Conservation (phyloP, 2,329 filamentous ascomycete species). For the Phialophora macrospora region DNA sequence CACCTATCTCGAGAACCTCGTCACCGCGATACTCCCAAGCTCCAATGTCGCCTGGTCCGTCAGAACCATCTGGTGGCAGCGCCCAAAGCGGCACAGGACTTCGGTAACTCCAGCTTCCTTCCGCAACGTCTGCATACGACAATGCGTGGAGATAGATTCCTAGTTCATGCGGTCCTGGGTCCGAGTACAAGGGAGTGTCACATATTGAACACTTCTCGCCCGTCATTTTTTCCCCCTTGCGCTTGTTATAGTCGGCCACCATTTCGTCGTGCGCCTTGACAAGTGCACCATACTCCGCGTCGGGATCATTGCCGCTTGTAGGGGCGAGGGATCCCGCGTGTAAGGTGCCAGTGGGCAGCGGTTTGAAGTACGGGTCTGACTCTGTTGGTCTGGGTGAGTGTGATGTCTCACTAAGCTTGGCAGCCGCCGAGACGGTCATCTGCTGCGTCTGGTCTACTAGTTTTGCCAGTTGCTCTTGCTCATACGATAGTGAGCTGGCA, state of each 20-base stretch:
- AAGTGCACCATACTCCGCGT: conserved; percentile 33
- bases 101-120: conserved; percentile 81
- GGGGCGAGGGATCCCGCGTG: conserved; percentile 39
- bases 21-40: conserved; percentile 48
- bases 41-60: conserved; percentile 71
- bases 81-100: conserved; percentile 87
- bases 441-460: conserved; percentile 38
- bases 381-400: neutral
- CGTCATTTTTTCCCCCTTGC: conserved; percentile 91
- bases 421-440: conserved; percentile 37
- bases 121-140: conserved; percentile 78
- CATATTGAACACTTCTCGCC: conserved; percentile 81
- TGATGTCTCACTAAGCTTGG: conserved; percentile 20
- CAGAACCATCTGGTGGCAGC: conserved; percentile 72
- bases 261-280: conserved; percentile 69
- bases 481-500: conserved; percentile 87
- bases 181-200: conserved; percentile 86
- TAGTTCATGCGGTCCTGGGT: conserved; percentile 87
- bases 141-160: conserved; percentile 93
- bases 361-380: conserved; percentile 28
- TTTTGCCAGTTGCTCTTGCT: conserved; percentile 47
- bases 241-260: conserved; percentile 86
- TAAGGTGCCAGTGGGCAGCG: conserved; percentile 41
- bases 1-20: conserved; percentile 45
- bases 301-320: conserved; percentile 23